A percentile compares a stretch with the other conserved stretches of the same genome.
Evolutionary conservation across 495 filamentous ascomycete species (phyloP).

Genomic region (Aspergillus mulundensis): DNA sequence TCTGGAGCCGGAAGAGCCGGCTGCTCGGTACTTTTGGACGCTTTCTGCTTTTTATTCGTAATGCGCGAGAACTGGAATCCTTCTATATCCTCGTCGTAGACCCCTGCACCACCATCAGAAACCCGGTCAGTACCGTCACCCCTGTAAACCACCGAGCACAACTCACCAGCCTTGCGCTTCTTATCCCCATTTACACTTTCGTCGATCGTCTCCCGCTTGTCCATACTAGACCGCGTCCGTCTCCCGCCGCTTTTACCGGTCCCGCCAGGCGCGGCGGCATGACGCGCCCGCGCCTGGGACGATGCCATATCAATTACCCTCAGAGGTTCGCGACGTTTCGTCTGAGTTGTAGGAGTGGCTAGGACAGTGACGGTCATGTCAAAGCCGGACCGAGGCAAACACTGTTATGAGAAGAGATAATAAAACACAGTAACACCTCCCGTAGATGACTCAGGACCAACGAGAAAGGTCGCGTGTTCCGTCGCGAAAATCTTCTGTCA

Average conservation of each 20-base stretch:
- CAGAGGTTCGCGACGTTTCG: constrained; percentile 44
- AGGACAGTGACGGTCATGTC: constrained; percentile 48
- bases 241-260: constrained; percentile 25
- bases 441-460: not conserved
- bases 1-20: constrained; percentile 24
- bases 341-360: constrained; percentile 37
- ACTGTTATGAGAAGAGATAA: not conserved
- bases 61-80: constrained; percentile 53
- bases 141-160: not conserved
- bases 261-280: constrained; percentile 28
- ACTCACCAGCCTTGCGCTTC: constrained; percentile 49
- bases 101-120: constrained; percentile 21
- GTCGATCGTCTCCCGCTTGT: constrained; percentile 30
- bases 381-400: constrained; percentile 20
- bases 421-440: not conserved
- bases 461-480: not conserved
- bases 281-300: constrained; percentile 41
- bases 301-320: constrained; percentile 41
- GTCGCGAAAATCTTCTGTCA: constrained; percentile 1
- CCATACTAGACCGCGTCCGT: constrained; percentile 40
- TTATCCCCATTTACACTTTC: constrained; percentile 25
- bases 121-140: not conserved
- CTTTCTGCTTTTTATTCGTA: constrained; percentile 40
- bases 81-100: constrained; percentile 52
- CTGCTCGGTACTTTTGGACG: constrained; percentile 21